Base-by-base conservation (phyloP, 2,329 filamentous ascomycete genomes). In the Hirsutella thompsonii region DNA sequence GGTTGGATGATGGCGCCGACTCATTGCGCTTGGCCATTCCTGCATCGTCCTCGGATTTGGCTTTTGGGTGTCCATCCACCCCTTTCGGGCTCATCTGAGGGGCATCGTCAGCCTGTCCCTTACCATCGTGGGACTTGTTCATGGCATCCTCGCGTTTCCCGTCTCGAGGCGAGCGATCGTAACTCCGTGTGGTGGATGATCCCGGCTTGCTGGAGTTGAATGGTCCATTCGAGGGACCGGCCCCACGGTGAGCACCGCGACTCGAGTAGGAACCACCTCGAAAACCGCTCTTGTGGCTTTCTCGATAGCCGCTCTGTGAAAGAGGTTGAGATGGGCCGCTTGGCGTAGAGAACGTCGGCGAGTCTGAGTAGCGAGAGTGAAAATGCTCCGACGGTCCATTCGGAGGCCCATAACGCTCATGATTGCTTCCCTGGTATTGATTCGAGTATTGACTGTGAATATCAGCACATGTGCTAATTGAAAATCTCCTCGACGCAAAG, bases 181-280 rank as follows among this genome's bases (percentile, higher is more conserved):
- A 37, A 23, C 40, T 47, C 38, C 48, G 33, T 48, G 41, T 10
- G 49, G 37, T n/a, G 44, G n/a, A 16, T 16, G 52, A 45, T 3
- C 47, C 49, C 42, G 50, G 47, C 14, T 46, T 51, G 26, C 42
- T 42, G 5, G 77, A 70, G 42, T 74, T 82, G 82, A 85, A 89
- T 36, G 86, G 83, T 2, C 79, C 48, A 57, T 60, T 83, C 76
- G 60, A 79, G 70, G 66, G 81, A 74, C 61, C 79, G 65, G 47
- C 67, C 29, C 78, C 77, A 39, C 81, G 71, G 44, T 72, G 67
- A 20, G 63, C 63, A 33, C 69, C 69, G 38, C 75, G 66, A 23
- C 62, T 64, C 37, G 65, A 51, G 52, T 72, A 77, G 42, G 75
- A 69, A 44, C 70, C 74, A 29, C 78, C 78, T 40, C 81, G 72